Percentiles rank a stretch among this genome's conserved stretches.
Conservation (phyloP, 768 basidiomycete genomes). For the Inosperma sp. region DNA sequence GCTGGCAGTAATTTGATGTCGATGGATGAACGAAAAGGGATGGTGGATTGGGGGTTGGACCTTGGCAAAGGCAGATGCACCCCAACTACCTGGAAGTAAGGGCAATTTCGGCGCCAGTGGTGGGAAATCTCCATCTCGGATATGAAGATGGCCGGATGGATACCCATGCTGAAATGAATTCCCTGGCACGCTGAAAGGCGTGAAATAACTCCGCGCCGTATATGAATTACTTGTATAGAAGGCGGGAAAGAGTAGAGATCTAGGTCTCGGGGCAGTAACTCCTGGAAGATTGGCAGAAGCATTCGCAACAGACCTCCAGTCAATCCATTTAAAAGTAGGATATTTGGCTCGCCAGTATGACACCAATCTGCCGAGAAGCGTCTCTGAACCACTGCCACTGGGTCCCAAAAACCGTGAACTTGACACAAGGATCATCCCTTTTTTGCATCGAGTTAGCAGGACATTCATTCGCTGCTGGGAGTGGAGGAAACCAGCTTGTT, state of each 20-base stretch:
- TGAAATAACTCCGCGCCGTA: neutral
- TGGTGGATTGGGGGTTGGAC: no score
- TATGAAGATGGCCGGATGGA: neutral
- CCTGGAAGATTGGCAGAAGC: conserved; percentile 31
- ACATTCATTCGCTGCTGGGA: conserved; percentile 49
- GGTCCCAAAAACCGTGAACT: conserved; percentile 36
- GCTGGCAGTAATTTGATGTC: neutral
- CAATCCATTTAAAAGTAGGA: conserved; percentile 25
- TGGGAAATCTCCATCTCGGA: no score
- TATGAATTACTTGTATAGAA: neutral
- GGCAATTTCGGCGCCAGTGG: neutral
- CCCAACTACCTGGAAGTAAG: neutral
- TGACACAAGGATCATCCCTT: conserved; percentile 46
- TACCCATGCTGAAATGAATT: neutral
- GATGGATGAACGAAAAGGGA: neutral
- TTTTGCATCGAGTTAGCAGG: conserved; percentile 44
- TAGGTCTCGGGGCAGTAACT: neutral
- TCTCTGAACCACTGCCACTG: conserved; percentile 26
- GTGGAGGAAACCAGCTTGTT: conserved; percentile 41
- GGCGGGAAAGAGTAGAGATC: neutral
- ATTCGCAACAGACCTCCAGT: conserved; percentile 26
- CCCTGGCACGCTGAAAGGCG: neutral
- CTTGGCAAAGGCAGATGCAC: neutral
- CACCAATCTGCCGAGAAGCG: conserved; percentile 41
- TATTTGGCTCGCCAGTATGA: conserved; percentile 19